Evolutionary conservation across 179 eudicot genomes (phyloP), one percentile per base, ranked within the genome.

Genomic region (Vitellaria paradoxa): DNA sequence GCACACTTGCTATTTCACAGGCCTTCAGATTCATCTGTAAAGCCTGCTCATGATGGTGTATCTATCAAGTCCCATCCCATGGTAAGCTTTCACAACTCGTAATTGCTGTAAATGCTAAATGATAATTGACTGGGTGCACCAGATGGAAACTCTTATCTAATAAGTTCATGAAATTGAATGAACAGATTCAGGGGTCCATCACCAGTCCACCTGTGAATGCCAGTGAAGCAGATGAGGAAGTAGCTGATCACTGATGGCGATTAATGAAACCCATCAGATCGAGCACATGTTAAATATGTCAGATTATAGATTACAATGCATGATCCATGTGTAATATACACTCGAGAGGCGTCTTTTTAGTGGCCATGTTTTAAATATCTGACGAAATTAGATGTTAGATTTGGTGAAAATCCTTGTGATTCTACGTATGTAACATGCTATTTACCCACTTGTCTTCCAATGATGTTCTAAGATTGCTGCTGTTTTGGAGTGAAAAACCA

Each of bases 1-100:
- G 99, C 99, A 18, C 99, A 96, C 81, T 84, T 96, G 71, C 76
- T 96, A 81, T 96, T 96, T 79, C 94, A 96, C 72, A 85, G 93
- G 84, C 96, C 99, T 20, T 82, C 97, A 37, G 94, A 87, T 79
- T 80, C 90, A 23, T 80, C 93, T 17, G 81, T 74, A 14, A 63
- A 74, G 24, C 84, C 87, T 77, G 80, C 83, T 74, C 79, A 60
- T 42, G 85, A 82, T 74, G 75, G 87, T 23, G 52, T 76, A 45
- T 74, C 88, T 75, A 77, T 65, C 20, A 81, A 85, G 69, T 71
- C 89, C 18, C 78, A 79, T 74, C 42, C 74, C 30, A 61, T 68
- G 88, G 97, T 93, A 88, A 78, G 90, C 71, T 73, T 66, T 12
- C 18, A 5, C 15, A 24, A 26, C 17, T 57, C 6, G 45, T 4